phyloP scores from a whole-genome alignment of 345 rosid species.

The Raphanus raphanistrum region DNA sequence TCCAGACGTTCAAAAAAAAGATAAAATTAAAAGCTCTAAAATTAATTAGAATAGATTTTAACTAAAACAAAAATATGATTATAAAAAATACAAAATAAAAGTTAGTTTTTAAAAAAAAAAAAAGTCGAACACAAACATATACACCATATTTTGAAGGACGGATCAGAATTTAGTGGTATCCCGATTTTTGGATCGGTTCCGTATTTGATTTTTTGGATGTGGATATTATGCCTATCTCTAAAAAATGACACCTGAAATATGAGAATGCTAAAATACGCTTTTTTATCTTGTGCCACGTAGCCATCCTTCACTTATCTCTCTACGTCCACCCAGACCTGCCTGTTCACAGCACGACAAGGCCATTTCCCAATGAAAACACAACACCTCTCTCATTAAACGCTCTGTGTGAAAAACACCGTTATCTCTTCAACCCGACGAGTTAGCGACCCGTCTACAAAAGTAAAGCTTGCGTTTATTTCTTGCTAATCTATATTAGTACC shows the following conservation, averaged over 20 bases:
- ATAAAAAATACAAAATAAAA: too few relatives aligned
- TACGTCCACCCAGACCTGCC: slow-evolving; percentile 59
- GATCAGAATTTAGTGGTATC: too few relatives aligned
- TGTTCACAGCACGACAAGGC: slow-evolving; percentile 75
- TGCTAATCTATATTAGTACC: slow-evolving; percentile 15
- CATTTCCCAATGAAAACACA: slow-evolving; percentile 62
- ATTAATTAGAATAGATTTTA: too few relatives aligned
- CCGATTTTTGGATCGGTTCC: too few relatives aligned
- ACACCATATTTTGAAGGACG: too few relatives aligned
- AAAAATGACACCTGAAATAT: not conserved
- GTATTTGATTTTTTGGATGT: too few relatives aligned
- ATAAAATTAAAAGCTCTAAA: too few relatives aligned
- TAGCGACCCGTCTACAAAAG: slow-evolving; percentile 19
- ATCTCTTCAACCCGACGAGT: slow-evolving; percentile 23
- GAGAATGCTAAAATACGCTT: slow-evolving; percentile 35
- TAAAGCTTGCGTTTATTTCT: slow-evolving; percentile 48
- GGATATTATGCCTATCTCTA: too few relatives aligned
- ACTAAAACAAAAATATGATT: too few relatives aligned
- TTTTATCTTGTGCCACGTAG: slow-evolving; percentile 28
- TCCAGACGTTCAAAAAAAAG: too few relatives aligned
- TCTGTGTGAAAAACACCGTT: slow-evolving; percentile 49
- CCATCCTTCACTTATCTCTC: slow-evolving; percentile 15
- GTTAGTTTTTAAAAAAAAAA: too few relatives aligned
- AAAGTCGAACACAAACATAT: too few relatives aligned
- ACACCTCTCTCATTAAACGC: slow-evolving; percentile 54